Evolutionary conservation across 2,329 filamentous ascomycete genomes (phyloP).

Genomic region (Sphaerulina musiva): DNA sequence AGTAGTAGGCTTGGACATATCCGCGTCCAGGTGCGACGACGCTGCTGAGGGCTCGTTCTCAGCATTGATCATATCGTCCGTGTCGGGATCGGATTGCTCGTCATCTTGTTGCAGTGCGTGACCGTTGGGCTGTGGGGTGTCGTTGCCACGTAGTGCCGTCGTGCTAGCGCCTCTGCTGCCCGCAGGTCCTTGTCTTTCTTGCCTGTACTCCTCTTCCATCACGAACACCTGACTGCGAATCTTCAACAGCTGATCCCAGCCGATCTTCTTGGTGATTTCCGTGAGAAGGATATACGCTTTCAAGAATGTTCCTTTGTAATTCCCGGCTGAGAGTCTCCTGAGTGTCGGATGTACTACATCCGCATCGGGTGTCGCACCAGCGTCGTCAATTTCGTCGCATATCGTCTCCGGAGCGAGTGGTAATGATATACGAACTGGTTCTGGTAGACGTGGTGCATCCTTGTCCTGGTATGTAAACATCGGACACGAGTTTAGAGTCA

Average conservation of each 20-base stretch:
- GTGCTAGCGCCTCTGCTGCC: constrained; percentile 66
- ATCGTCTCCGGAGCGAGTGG: constrained; percentile 83
- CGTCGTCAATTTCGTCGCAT: constrained; percentile 93
- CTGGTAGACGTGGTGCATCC: constrained; percentile 88
- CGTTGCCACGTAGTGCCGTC: constrained; percentile 66
- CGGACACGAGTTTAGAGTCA: constrained; percentile 94
- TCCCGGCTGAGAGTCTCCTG: constrained; percentile 75
- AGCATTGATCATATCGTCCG: constrained; percentile 28
- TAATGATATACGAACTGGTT: constrained; percentile 78
- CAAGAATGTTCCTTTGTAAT: constrained; percentile 91
- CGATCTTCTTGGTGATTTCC: constrained; percentile 92
- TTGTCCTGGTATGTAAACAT: constrained; percentile 99
- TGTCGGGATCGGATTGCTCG: constrained; percentile 32
- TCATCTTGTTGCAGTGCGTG: constrained; percentile 37
- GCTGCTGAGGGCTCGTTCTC: constrained; percentile 28
- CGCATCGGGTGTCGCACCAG: constrained; percentile 65
- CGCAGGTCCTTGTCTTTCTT: constrained; percentile 61
- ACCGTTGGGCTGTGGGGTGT: constrained; percentile 46
- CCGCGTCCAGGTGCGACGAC: constrained; percentile 29
- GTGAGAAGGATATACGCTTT: constrained; percentile 91
- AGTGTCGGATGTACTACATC: constrained; percentile 85
- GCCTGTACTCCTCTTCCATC: constrained; percentile 98
- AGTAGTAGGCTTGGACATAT: constrained; percentile 33
- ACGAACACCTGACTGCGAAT: constrained; percentile 96
- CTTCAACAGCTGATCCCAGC: constrained; percentile 92